Base-by-base conservation (phyloP, 441 rosid species). In the Brassica balearica region DNA sequence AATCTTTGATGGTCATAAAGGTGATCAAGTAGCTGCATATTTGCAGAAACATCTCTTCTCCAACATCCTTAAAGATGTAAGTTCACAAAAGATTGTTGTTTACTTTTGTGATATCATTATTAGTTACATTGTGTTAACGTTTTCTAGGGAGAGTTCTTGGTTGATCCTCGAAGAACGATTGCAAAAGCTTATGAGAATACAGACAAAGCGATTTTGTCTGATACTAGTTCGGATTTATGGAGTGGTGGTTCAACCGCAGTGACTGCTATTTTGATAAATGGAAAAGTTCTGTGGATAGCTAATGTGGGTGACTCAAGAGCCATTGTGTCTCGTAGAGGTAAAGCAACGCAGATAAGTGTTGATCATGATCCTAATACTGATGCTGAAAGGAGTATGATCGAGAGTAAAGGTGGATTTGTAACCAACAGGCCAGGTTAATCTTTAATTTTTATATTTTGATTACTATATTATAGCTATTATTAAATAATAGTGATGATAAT, bases 1-100 rank as follows among this genome's bases (percentile, higher is more conserved):
- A 48, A 93, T 93, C 59, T 93, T 85, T 76, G 97, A 93, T 77
- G 96, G 97, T 29, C 97, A 93, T 76, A 77, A 88, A 87, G 97
- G 96, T 79, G 90, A 91, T 77, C 72, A 46, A 48, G 93, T 93
- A 5, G 90, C 97, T 59, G 82, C 90, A 23, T 93, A 88, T 84
- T 83, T 93, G 56, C 97, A 91, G 77, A 93, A 88, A 80, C 86
- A 91, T 81, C 85, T 93, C 81, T 89, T 93, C 81, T 23, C 89
- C 55, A 91, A 90, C 77, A 91, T 93, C 84, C 78, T 93, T 2
- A 90, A 90, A 70, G 91, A 86, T 84, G 97, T 92, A 67, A 73
- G 84, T 4, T 41, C 2, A 41, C 48, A 34, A 34, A 34, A 34
- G 1, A 34, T 34, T 7, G 41, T 34, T 1, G 41, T 34, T 34